Base-by-base conservation (phyloP, 352 stramenopile genomes). In the Phytophthora colocasiae region DNA sequence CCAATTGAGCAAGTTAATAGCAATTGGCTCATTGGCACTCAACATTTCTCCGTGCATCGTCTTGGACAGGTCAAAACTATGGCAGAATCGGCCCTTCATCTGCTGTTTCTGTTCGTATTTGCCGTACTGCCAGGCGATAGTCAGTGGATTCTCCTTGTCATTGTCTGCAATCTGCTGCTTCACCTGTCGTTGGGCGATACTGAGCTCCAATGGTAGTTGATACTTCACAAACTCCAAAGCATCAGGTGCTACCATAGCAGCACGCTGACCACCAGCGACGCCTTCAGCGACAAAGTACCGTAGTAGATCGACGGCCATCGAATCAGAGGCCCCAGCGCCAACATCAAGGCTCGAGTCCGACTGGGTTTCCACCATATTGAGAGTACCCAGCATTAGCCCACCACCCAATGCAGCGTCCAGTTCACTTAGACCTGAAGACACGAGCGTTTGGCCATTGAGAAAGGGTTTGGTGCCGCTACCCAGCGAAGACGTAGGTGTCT, bases 71-170 rank as follows among this genome's bases (percentile, higher is more conserved):
- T 93, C 85, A 39, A 84, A 93, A 58, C 81, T 90, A 55, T 93
- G 83, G 63, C 85, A 93, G 58, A 93, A 91, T 8, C 81, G 73
- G 57, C 66, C 62, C 26, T 46, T 51, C 11, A 54, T 34, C 26
- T 46, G 17, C 27, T 50, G 50, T 19, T 52, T 39, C n/a, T 60
- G 44, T 11, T 53, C 46, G 56, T 91, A 91, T 54, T 93, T 93
- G 47, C 77, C 66, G 54, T 93, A 93, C 63, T 93, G 85, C 85
- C 85, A 93, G 14, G 85, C 85, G 49, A 93, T 93, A 7, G 71
- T 87, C 19, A 93, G 70, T 46, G 68, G 4, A 2, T 51, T 45
- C 1, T 73, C 39, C 4, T 57, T 46, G 15, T 39, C 38, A 9
- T 40, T 47, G 29, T 71, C 34, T 24, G 52, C 27, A 6, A 87